A percentile compares a stretch with the other conserved stretches of the same genome.
Conservation (phyloP, 306 rosid species). For the Castanopsis chinensis region DNA sequence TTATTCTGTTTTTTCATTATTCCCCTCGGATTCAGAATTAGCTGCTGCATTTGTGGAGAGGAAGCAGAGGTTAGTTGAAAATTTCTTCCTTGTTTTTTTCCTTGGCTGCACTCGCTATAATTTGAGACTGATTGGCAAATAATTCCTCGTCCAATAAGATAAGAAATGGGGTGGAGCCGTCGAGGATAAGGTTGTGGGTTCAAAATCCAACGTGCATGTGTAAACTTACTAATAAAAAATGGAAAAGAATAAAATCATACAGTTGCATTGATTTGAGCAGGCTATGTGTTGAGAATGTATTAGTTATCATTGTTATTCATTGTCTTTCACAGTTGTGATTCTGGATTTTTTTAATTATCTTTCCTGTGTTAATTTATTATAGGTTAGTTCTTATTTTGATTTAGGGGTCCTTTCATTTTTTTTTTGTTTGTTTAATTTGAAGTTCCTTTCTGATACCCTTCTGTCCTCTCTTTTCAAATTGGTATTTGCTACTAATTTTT, state of each 20-base stretch:
- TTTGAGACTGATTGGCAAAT: not conserved
- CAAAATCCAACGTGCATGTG: too few relatives aligned
- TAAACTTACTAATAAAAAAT: too few relatives aligned
- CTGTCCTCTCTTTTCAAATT: not conserved
- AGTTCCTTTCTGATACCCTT: not conserved
- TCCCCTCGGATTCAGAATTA: slow-evolving; percentile 64
- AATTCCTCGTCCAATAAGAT: too few relatives aligned
- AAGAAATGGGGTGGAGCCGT: too few relatives aligned
- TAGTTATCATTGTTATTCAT: not conserved
- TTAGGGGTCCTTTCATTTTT: too few relatives aligned
- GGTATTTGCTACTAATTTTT: not conserved
- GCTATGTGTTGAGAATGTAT: not conserved
- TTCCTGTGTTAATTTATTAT: not conserved
- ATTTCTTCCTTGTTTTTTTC: not conserved
- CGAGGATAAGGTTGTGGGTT: too few relatives aligned
- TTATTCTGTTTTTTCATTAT: slow-evolving; percentile 29
- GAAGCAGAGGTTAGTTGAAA: slow-evolving; percentile 46
- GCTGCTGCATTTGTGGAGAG: slow-evolving; percentile 68
- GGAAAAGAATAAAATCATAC: not conserved
- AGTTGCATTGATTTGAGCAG: not conserved
- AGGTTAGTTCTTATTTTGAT: not conserved
- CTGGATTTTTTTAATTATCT: not conserved
- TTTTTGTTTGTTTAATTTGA: not conserved
- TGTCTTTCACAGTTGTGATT: not conserved
- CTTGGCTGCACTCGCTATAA: not conserved